Conservation (phyloP, 2,329 filamentous ascomycete genomes). For the Pyricularia sp. region DNA sequence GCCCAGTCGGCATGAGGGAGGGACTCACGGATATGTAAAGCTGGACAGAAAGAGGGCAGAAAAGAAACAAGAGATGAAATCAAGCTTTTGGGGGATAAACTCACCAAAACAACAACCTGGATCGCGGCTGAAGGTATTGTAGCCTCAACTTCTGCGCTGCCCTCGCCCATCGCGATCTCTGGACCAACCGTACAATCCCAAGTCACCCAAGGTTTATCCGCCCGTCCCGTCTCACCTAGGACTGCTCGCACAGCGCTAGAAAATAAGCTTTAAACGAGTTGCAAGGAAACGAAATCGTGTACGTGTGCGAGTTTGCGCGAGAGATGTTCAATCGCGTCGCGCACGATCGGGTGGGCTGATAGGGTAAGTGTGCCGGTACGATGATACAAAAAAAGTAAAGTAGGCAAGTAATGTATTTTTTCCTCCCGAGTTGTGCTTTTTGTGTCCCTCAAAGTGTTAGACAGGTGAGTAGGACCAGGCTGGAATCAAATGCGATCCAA, state of each 20-base stretch:
- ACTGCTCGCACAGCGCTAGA: too few species aligned
- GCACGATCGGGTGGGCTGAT: background rate
- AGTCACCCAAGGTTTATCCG: background rate
- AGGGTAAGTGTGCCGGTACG: background rate
- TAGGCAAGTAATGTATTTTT: background rate
- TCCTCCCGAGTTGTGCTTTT: background rate
- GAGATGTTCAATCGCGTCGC: background rate
- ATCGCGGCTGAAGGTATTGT: slow-evolving; percentile 36
- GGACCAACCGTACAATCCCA: background rate
- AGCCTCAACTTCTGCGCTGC: slow-evolving; percentile 5
- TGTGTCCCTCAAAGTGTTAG: background rate
- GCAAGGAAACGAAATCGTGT: background rate
- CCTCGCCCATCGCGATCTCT: slow-evolving; percentile 7
- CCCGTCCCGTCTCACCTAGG: background rate
- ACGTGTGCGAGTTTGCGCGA: background rate
- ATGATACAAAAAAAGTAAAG: background rate
- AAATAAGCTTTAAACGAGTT: background rate
- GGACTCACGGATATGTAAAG: background rate
- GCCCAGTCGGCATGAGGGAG: background rate
- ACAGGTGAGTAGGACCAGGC: background rate
- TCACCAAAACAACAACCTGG: slow-evolving; percentile 68
- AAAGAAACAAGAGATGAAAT: slow-evolving; percentile 5
- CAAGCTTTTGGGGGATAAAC: slow-evolving; percentile 22
- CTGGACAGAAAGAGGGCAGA: slow-evolving; percentile 6
- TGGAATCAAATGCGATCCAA: background rate